Evolutionary conservation across 164 flowering plant genomes (phyloP), one percentile per base, ranked within the genome.

Genomic region (Nelumbo lutea): DNA sequence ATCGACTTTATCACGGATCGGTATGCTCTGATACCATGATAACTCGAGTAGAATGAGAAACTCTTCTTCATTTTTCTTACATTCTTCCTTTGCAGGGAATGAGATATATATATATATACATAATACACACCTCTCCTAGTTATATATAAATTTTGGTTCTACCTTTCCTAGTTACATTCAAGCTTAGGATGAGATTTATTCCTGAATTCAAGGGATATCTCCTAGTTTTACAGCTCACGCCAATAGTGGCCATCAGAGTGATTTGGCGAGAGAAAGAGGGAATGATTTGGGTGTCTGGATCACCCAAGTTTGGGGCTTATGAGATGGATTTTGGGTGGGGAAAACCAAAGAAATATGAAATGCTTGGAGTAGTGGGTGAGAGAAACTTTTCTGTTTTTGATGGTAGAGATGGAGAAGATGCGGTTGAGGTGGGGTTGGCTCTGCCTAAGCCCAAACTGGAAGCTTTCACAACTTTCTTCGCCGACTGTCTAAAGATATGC

Each of bases 301-400:
- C 91, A 7, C 81, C 86, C 6, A 82, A 70, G 68, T 64, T 83
- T 11, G 67, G 53, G 1, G 71, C 63, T 4, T 89, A 89, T 41
- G 85, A 80, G 9, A 78, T 79, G 2, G 85, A 89, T 79, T 89
- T 82, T 60, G 91, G 94, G 15, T 87, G 82, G 83, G 91, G 91
- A 7, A 81, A 55, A 73, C 88, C 90, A 2, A 78, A 42, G 41
- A 85, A 82, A 75, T 70, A 43, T 4, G 89, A 87, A 56, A 42
- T 73, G 3, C 71, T 79, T 39, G 82, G 83, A 0, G 70, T 81
- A 14, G 83, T 80, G 73, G 40, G n/a, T 2, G 64, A 66, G 0
- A 78, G 79, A 4, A 59, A 84, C 5, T 69, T 85, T 43, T 77
- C 86, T 0, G 68, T 88, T 6, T 2, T 64, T 7, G 85, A 81